phyloP scores from a whole-genome alignment of 805 yeast genomes.

The Wickerhamiella brachini region DNA sequence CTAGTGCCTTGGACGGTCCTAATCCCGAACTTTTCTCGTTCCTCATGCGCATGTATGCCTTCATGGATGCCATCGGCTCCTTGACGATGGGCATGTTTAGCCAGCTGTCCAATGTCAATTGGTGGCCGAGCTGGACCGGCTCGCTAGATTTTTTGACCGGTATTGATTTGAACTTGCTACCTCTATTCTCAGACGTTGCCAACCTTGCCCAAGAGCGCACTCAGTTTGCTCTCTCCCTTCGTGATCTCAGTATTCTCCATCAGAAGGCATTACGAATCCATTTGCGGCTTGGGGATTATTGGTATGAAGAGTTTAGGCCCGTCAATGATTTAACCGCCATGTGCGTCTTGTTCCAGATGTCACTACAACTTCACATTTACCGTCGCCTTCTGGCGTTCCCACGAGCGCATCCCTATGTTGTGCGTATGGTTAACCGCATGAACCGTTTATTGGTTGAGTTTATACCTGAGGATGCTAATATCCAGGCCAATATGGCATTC shows the following conservation, averaged over 20 bases:
- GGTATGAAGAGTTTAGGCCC: conserved; percentile 14
- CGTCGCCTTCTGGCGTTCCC: conserved; percentile 41
- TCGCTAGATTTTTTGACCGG: conserved; percentile 37
- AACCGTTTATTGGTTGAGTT: conserved; percentile 26
- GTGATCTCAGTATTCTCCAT: background rate
- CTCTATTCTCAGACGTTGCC: conserved; percentile 40
- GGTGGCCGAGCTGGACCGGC: conserved; percentile 36
- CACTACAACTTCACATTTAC: conserved; percentile 43
- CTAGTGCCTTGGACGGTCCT: conserved; percentile 13
- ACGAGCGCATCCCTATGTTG: conserved; percentile 33
- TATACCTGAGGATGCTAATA: conserved; percentile 34
- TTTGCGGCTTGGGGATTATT: conserved; percentile 14
- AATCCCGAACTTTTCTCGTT: conserved; percentile 14
- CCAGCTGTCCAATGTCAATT: conserved; percentile 4
- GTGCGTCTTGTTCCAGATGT: conserved; percentile 36
- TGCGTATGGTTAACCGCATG: conserved; percentile 32
- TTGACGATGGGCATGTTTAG: conserved; percentile 5
- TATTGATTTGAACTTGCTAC: conserved; percentile 48
- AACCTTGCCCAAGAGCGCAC: conserved; percentile 23
- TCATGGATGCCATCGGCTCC: conserved; percentile 12
- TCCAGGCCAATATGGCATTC: conserved; percentile 42
- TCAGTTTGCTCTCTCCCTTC: conserved; percentile 16
- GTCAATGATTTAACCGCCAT: conserved; percentile 14
- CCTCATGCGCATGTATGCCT: conserved; percentile 16
- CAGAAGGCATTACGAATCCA: conserved; percentile 10